Evolutionary conservation across 305 asterid species (phyloP), one percentile per base, ranked within the genome.

Genomic region (Solanum hybrid): DNA sequence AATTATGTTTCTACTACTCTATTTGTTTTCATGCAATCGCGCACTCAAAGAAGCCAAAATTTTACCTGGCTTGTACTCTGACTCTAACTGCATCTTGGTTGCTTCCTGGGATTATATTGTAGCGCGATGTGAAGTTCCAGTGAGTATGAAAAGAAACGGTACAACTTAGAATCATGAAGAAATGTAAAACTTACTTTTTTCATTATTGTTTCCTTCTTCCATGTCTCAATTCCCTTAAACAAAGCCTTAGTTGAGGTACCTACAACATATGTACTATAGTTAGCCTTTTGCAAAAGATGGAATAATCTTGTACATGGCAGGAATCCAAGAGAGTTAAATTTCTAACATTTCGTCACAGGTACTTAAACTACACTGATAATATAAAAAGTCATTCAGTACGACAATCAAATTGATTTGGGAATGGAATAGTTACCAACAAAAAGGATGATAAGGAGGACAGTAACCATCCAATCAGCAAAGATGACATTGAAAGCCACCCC

Each of bases 391-490:
- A 14, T 73, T 32, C 10, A 72, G 78, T 72, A 27, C 9, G n/a
- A 73, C 19, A 12, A 27, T 29, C 19, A 73, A 15, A 85, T 51
- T 19, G 29, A 32, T 60, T 22, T 24, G 12, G 88, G 10, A 24
- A 19, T 38, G 51, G 22, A 14, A 40, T 19, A 75, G 31, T 69
- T 90, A 90, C 93, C 93, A 8, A 89, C 15, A 82, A 92, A 92
- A 31, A 92, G 92, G 84, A 92, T 78, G 77, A 92, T 92, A 80
- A 92, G 92, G 9, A 92, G 92, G 14, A 90, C 91, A 37, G 93
- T 92, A 9, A 92, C 92, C 92, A 92, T 90, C 93, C 93, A 92
- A 84, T 92, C 92, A 71, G 93, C 92, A 76, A 92, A 87, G 76
- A 92, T 90, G 73, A 92, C 93, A 89, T 90, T 92, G 89, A 92